phyloP scores from a whole-genome alignment of 1,284 basidiomycete genomes.

The Trichosporon coremiiforme region DNA sequence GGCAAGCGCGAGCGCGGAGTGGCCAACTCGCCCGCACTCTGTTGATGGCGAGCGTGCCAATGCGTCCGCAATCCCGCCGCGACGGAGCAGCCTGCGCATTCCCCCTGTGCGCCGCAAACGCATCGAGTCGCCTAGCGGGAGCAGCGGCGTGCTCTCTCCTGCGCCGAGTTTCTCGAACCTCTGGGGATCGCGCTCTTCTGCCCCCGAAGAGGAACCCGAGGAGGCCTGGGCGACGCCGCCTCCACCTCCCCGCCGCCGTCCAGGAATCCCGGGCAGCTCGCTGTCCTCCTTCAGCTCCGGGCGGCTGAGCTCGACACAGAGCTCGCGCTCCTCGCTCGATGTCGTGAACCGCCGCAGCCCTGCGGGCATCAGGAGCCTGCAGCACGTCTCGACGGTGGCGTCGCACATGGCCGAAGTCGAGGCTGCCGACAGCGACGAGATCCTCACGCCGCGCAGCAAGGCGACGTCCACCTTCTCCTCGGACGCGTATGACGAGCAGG shows the following conservation, averaged over 20 bases:
- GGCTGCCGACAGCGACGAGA: background rate
- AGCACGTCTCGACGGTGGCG: background rate
- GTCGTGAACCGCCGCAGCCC: background rate
- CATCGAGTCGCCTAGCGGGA: background rate
- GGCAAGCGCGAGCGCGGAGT: background rate
- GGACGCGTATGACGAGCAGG: background rate
- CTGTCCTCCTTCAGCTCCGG: background rate
- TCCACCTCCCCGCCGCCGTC: background rate
- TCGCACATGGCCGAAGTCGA: slow-evolving; percentile 5
- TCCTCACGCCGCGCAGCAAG: slow-evolving; percentile 3
- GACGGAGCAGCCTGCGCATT: background rate
- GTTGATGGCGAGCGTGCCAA: background rate
- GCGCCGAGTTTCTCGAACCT: background rate
- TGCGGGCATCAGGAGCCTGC: background rate
- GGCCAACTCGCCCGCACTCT: background rate
- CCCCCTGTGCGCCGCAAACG: background rate
- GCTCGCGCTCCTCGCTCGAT: slow-evolving; percentile 10
- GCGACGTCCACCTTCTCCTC: background rate
- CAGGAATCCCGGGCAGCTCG: background rate
- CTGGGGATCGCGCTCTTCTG: background rate
- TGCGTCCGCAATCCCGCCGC: background rate
- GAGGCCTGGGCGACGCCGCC: background rate
- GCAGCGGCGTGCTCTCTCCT: background rate
- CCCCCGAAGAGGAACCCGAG: background rate
- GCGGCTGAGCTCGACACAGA: background rate